Evolutionary conservation across 1,139 yeast genomes (phyloP), one percentile per base, ranked within the genome.

Genomic region (Geotrichum reessii): DNA sequence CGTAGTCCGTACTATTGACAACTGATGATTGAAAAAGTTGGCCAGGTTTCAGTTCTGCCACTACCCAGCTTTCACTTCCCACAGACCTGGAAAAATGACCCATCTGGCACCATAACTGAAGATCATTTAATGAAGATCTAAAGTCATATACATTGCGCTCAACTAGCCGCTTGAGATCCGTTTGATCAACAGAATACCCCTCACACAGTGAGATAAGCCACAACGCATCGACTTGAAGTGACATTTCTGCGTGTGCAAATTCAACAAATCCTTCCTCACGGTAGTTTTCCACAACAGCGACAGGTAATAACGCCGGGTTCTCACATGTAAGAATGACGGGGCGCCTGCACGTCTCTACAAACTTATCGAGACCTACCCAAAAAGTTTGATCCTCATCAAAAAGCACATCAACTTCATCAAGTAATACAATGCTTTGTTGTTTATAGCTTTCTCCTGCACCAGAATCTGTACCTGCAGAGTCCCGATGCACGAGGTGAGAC

Each of bases 321-420:
- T 79, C 77, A 66, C 96, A 90, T 0, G 96, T 89, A 28, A 93
- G 67, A 0, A 92, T 79, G 0, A 93, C 81, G 0, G 99, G 98
- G 54, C 97, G 76, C 65, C 92, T 78, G 0, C 95, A 82, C 33
- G 82, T 81, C 47, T 79, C 77, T 46, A 90, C 73, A 17, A 90
- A 77, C 60, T 83, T 85, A 53, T 80, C 82, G 2, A 91, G 80
- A 1, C 86, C 85, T 1, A 77, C 69, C 97, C 98, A 93, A 67
- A 93, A 92, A 0, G 84, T 83, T 63, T 79, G 81, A 65, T 91
- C 97, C 54, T 84, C 87, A 61, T 86, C 93, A 66, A 86, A 90
- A 31, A 92, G 71, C 14, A 89, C 76, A 70, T 93, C 97, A 28
- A 88, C 92, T 65, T 93, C 97, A 66, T 92, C 97, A 57, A 93